Percentiles rank a stretch among this genome's conserved stretches.
Evolutionary conservation across 1,284 basidiomycete species (phyloP).

Genomic region (Leccinum solheimii): DNA sequence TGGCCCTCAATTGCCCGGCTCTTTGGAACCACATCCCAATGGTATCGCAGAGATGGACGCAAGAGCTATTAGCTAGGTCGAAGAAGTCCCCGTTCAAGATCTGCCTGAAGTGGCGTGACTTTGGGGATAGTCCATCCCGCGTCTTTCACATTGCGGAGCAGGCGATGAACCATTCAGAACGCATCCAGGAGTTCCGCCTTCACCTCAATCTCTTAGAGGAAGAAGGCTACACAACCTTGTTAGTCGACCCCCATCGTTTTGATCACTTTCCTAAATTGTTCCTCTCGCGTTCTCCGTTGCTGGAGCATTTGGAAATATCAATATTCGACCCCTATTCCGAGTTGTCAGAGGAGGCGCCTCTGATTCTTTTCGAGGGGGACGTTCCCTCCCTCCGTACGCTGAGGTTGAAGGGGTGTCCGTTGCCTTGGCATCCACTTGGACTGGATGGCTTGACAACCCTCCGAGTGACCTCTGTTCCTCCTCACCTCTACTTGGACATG

Average conservation of each 20-base stretch:
- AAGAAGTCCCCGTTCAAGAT: no score
- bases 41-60: no score
- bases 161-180: not conserved
- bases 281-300: not conserved
- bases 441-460: not conserved
- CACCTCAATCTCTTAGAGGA: not conserved
- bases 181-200: not conserved
- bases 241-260: not conserved
- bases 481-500: not conserved
- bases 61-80: no score
- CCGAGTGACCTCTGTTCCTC: not conserved
- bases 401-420: not conserved
- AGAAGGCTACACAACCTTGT: not conserved
- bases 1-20: constrained; percentile 29
- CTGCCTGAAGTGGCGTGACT: not conserved
- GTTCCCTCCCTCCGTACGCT: constrained; percentile 4
- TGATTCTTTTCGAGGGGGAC: not conserved
- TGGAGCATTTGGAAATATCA: not conserved
- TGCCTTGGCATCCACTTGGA: not conserved
- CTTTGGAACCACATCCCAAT: no score
- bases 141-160: constrained; percentile 1
- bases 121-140: not conserved
- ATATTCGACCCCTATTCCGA: not conserved
- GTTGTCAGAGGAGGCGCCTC: not conserved
- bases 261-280: not conserved